These are phyloP conservation scores for Peronospora destructor DNA, from an alignment of 352 stramenopile genomes.

Conservation along the genomic window DNA sequence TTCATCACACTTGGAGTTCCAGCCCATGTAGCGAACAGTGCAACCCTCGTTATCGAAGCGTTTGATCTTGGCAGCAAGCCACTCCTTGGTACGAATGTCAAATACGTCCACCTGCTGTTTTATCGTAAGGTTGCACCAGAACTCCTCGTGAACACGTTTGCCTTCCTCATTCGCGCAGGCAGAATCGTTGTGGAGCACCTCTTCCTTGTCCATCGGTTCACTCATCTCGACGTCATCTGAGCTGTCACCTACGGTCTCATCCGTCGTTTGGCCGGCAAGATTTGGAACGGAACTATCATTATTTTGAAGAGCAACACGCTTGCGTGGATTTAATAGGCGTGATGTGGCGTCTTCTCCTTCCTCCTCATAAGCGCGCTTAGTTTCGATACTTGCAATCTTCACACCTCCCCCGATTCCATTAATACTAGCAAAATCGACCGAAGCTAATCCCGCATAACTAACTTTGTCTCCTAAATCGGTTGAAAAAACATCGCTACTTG, in stretches of 20 bases:
- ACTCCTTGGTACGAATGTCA: constrained; percentile 40
- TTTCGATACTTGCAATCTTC: not conserved
- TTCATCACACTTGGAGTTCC: constrained; percentile 54
- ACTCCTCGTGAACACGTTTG: constrained; percentile 22
- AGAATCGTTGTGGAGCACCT: constrained; percentile 12
- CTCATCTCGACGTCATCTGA: constrained; percentile 33
- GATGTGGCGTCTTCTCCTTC: constrained; percentile 1
- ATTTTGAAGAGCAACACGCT: constrained; percentile 17
- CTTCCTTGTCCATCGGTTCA: constrained; percentile 16
- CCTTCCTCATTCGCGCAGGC: constrained; percentile 13
- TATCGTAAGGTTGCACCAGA: constrained; percentile 24
- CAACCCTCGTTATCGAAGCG: constrained; percentile 22
- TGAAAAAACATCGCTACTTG: not conserved
- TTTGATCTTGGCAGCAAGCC: constrained; percentile 57
- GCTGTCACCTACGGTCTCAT: constrained; percentile 27
- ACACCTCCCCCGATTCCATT: not conserved
- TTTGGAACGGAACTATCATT: constrained; percentile 2
- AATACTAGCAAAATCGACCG: not conserved
- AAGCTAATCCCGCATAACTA: not conserved
- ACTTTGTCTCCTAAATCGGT: not conserved
- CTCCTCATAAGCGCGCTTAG: constrained; percentile 21
- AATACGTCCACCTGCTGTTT: constrained; percentile 57
- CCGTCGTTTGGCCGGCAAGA: constrained; percentile 17
- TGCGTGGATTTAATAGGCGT: constrained; percentile 7
- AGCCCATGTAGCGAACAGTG: constrained; percentile 62